A percentile compares a stretch with the other conserved stretches of the same genome.
Evolutionary conservation across 2,329 filamentous ascomycete genomes (phyloP).

Genomic region (Exophiala sp.): DNA sequence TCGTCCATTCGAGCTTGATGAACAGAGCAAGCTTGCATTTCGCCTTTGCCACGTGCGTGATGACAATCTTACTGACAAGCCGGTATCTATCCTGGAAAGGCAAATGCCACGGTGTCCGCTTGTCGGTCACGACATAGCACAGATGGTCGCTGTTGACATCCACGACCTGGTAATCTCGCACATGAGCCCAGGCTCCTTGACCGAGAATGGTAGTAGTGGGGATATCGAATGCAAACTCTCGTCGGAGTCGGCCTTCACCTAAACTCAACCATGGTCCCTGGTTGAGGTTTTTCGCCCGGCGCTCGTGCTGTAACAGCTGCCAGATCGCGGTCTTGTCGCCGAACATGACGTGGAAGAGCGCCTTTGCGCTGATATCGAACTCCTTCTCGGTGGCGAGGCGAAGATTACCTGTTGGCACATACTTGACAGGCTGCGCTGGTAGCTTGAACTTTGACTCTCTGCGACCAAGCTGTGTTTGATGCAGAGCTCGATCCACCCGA

Average conservation of each 20-base stretch:
- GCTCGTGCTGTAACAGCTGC: constrained; percentile 82
- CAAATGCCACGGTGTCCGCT: constrained; percentile 73
- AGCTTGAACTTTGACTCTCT: constrained; percentile 69
- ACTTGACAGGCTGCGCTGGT: constrained; percentile 74
- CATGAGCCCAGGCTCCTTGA: constrained; percentile 54
- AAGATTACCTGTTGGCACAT: constrained; percentile 78
- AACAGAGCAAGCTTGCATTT: constrained; percentile 89
- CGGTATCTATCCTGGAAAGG: constrained; percentile 76
- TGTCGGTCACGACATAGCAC: constrained; percentile 65
- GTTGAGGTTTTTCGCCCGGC: constrained; percentile 72
- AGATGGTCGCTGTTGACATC: constrained; percentile 76
- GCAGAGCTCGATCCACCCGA: constrained; percentile 61
- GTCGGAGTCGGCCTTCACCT: constrained; percentile 64
- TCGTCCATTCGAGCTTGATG: constrained; percentile 82
- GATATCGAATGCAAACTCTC: constrained; percentile 78
- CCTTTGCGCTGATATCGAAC: constrained; percentile 89
- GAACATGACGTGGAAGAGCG: constrained; percentile 92
- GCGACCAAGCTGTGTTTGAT: constrained; percentile 36
- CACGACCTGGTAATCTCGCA: constrained; percentile 81
- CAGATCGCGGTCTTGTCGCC: constrained; percentile 95
- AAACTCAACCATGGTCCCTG: constrained; percentile 79
- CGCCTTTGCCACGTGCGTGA: constrained; percentile 88
- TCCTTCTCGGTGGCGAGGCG: constrained; percentile 71
- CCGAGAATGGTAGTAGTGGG: constrained; percentile 64
- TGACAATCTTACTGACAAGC: constrained; percentile 84